A percentile compares a stretch with the other conserved stretches of the same genome.
Evolutionary conservation across 2,329 filamentous ascomycete genomes (phyloP).

Genomic region (Massarina eburnea): DNA sequence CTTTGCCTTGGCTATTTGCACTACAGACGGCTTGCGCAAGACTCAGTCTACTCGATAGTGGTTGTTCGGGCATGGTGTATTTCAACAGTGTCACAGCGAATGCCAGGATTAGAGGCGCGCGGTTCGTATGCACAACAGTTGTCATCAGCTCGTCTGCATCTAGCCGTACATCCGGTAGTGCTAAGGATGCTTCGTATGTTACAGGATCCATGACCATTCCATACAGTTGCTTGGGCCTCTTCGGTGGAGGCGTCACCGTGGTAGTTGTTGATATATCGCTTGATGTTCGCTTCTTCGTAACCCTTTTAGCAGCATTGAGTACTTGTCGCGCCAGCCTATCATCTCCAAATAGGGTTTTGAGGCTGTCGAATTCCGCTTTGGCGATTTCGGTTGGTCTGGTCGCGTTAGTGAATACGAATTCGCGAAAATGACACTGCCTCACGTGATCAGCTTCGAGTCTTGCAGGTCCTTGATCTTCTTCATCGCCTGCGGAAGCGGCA

Average conservation of each 20-base stretch:
- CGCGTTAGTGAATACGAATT: slow-evolving; percentile 12
- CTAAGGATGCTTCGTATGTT: slow-evolving; percentile 64
- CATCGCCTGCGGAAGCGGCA: slow-evolving; percentile 58
- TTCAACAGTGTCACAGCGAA: slow-evolving; percentile 74
- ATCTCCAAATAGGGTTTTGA: slow-evolving; percentile 52
- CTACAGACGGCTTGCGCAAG: slow-evolving; percentile 83
- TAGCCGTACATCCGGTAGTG: slow-evolving; percentile 56
- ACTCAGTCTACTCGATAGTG: slow-evolving; percentile 78
- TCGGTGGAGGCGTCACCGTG: slow-evolving; percentile 27
- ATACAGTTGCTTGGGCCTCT: slow-evolving; percentile 37
- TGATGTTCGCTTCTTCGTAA: slow-evolving; percentile 57
- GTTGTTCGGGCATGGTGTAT: slow-evolving; percentile 83
- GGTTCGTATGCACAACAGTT: slow-evolving; percentile 69
- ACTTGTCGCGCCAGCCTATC: slow-evolving; percentile 60
- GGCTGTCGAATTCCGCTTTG: slow-evolving; percentile 47
- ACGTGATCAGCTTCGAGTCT: slow-evolving; percentile 55
- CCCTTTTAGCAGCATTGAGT: slow-evolving; percentile 58
- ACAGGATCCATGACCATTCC: slow-evolving; percentile 47
- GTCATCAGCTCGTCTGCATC: slow-evolving; percentile 62
- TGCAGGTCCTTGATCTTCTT: slow-evolving; percentile 58
- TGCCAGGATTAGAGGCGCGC: slow-evolving; percentile 79
- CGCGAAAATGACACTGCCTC: slow-evolving; percentile 32
- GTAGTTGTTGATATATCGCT: slow-evolving; percentile 28
- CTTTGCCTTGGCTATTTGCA: slow-evolving; percentile 76
- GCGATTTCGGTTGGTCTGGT: slow-evolving; percentile 50